Conservation (phyloP, 2,329 filamentous ascomycete species). For the Madurella fahalii region DNA sequence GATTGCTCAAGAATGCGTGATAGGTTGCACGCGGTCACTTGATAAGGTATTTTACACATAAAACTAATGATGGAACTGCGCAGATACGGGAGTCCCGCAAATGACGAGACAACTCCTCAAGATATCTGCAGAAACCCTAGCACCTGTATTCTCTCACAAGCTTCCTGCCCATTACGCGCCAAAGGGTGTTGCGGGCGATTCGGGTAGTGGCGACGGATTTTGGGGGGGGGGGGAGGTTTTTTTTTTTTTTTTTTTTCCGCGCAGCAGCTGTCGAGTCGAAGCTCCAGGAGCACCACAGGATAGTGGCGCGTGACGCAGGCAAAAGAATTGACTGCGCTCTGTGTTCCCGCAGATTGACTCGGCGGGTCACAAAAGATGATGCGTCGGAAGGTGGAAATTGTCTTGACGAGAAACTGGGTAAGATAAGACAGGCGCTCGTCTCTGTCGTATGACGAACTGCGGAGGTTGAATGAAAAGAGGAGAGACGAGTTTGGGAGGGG, state of each 20-base stretch:
- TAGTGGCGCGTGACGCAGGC: conserved; percentile 3
- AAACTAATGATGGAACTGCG: conserved; percentile 12
- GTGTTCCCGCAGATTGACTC: too few species aligned
- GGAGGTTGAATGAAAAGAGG: conserved; percentile 24
- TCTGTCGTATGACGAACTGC: conserved; percentile 20
- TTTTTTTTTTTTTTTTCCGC: neutral
- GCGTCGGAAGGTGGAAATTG: neutral
- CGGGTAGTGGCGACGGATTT: conserved; percentile 5
- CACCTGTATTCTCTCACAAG: conserved; percentile 5
- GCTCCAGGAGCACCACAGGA: conserved; percentile 7
- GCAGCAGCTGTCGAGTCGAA: conserved; percentile 13
- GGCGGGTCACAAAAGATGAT: neutral
- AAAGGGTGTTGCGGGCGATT: neutral
- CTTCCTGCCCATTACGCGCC: conserved; percentile 1
- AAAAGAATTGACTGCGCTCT: neutral
- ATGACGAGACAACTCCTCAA: conserved; percentile 11
- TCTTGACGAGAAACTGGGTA: neutral
- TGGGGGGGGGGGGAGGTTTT: too few species aligned
- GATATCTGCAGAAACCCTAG: conserved; percentile 15
- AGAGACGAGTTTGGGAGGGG: conserved; percentile 24
- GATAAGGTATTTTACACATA: conserved; percentile 20
- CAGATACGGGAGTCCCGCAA: conserved; percentile 10
- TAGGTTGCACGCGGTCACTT: conserved; percentile 22
- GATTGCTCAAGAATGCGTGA: conserved; percentile 22
- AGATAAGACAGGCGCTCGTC: neutral